phyloP scores from a whole-genome alignment of 345 rosid genomes.

The Eutrema heterophyllum region DNA sequence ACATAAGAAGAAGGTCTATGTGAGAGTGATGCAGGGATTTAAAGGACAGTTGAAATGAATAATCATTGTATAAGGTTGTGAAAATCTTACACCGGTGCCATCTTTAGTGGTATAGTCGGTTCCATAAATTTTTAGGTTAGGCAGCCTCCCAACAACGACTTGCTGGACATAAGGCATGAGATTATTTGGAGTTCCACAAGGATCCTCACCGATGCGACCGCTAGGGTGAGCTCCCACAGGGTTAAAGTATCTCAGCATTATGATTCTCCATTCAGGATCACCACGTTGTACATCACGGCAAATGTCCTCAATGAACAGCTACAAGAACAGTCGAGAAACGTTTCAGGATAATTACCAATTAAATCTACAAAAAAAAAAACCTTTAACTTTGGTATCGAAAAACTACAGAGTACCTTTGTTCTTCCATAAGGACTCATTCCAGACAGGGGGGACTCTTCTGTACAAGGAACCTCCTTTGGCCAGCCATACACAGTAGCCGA shows the following conservation, averaged over 20 bases:
- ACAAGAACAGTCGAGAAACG: conserved; percentile 14
- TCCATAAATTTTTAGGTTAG: conserved; percentile 76
- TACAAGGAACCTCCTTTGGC: conserved; percentile 95
- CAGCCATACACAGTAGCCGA: conserved; percentile 99
- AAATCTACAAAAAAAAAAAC: neutral
- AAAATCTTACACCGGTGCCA: conserved; percentile 89
- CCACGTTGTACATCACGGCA: conserved; percentile 68
- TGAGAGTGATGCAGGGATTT: neutral
- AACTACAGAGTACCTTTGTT: conserved; percentile 85
- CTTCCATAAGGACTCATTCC: conserved; percentile 91
- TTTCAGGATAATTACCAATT: neutral
- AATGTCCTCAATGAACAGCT: conserved; percentile 94
- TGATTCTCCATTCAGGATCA: conserved; percentile 84
- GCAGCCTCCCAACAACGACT: conserved; percentile 91
- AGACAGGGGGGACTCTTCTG: conserved; percentile 70
- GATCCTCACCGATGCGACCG: conserved; percentile 94
- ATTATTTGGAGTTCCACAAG: conserved; percentile 91
- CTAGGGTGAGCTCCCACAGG: conserved; percentile 99
- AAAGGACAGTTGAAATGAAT: neutral
- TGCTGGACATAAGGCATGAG: conserved; percentile 99
- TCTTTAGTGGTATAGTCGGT: conserved; percentile 83
- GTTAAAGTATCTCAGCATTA: conserved; percentile 92
- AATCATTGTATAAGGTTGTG: neutral
- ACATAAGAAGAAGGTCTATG: neutral
- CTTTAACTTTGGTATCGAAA: neutral